Conservation (phyloP, 768 basidiomycete genomes). For the Mycena kentingensis region DNA sequence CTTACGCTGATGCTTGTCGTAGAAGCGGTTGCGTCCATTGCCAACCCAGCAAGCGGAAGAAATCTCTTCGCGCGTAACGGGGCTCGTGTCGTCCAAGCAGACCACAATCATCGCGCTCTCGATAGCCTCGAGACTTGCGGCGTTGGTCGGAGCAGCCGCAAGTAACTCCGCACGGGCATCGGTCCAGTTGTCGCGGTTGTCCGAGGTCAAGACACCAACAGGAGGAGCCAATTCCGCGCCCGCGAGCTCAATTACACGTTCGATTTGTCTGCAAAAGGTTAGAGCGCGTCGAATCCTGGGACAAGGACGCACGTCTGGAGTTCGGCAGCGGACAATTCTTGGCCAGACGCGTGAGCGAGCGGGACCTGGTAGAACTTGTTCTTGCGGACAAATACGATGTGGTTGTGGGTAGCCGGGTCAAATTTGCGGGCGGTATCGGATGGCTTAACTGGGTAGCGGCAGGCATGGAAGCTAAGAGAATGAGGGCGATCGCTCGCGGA, state of each 20-base stretch:
- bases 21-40: constrained; percentile 88
- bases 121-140: constrained; percentile 68
- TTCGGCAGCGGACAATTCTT: constrained; percentile 75
- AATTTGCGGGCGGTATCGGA: constrained; percentile 86
- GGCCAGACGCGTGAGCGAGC: constrained; percentile 61
- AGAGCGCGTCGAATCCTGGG: neutral
- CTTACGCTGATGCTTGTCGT: constrained; percentile 94
- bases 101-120: constrained; percentile 90
- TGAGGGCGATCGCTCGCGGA: neutral
- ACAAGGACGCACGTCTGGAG: constrained; percentile 62
- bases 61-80: constrained; percentile 78
- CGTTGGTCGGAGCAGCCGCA: constrained; percentile 66
- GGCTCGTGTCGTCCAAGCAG: constrained; percentile 80
- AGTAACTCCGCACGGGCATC: constrained; percentile 68
- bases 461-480: constrained; percentile 79
- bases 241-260: constrained; percentile 64
- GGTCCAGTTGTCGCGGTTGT: constrained; percentile 90
- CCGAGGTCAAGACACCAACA: constrained; percentile 83
- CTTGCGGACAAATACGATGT: constrained; percentile 88
- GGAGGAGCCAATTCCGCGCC: constrained; percentile 49
- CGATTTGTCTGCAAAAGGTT: constrained; percentile 53
- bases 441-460: constrained; percentile 82
- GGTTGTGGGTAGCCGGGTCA: constrained; percentile 71
- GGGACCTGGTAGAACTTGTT: constrained; percentile 89
- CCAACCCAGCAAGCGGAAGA: constrained; percentile 88